These are phyloP conservation scores for Linum usitatissimum DNA, from an alignment of 345 rosid genomes.

Conservation along the genomic window DNA sequence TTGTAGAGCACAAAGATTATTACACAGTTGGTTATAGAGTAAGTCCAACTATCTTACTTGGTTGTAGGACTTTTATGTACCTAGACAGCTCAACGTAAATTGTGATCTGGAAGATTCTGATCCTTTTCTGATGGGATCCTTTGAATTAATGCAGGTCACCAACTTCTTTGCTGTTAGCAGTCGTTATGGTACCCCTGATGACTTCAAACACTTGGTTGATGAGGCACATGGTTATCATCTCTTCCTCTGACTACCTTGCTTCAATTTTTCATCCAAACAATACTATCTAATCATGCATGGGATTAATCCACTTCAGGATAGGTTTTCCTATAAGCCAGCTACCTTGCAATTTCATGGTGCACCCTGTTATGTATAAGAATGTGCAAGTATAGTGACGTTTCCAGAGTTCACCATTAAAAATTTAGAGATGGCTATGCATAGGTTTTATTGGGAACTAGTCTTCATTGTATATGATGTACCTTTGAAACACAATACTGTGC, in stretches of 20 bases:
- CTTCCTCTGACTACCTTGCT: conserved; percentile 7
- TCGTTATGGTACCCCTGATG: conserved; percentile 93
- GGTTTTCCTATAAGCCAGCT: not conserved
- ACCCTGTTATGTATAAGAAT: not conserved
- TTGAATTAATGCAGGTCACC: conserved; percentile 56
- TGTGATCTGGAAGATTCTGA: not conserved
- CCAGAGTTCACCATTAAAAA: not conserved
- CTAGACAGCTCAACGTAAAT: not conserved
- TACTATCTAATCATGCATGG: conserved; percentile 9
- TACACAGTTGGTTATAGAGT: conserved; percentile 89
- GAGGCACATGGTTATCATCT: conserved; percentile 77
- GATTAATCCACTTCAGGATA: not conserved
- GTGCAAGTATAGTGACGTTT: not conserved
- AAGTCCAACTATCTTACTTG: conserved; percentile 19
- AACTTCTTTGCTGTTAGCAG: conserved; percentile 84
- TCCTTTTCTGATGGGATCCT: conserved; percentile 5
- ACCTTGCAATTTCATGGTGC: conserved; percentile 6
- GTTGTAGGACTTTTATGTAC: conserved; percentile 8
- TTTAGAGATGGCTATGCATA: not conserved
- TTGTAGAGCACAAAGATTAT: conserved; percentile 91
- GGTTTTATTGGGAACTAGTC: not conserved
- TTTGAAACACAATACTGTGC: no score
- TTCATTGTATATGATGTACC: no score
- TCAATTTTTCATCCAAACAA: conserved; percentile 2
- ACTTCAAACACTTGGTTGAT: conserved; percentile 83